A percentile compares a stretch with the other conserved stretches of the same genome.
phyloP scores from a whole-genome alignment of 2,329 filamentous ascomycete species.

The Diplodia sapinea region DNA sequence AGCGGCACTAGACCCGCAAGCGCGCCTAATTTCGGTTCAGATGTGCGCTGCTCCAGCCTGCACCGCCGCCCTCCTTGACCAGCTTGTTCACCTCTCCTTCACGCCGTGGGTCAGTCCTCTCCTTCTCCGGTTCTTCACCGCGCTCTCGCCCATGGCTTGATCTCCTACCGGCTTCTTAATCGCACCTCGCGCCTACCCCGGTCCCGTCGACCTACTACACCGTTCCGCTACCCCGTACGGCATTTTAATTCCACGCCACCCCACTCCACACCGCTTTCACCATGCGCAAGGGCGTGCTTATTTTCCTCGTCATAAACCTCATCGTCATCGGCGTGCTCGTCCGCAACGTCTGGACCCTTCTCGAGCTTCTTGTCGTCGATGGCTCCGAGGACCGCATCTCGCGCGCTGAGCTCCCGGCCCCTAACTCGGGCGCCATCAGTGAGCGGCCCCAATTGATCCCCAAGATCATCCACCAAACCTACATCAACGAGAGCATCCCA shows the following conservation, averaged over 20 bases:
- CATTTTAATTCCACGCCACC: slow-evolving; percentile 21
- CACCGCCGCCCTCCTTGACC: slow-evolving; percentile 31
- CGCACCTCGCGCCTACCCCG: slow-evolving; percentile 14
- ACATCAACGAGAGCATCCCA: slow-evolving; percentile 72
- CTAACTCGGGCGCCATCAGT: slow-evolving; percentile 65
- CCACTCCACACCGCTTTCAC: slow-evolving; percentile 37
- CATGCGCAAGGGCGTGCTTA: slow-evolving; percentile 66
- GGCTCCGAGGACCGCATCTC: slow-evolving; percentile 70
- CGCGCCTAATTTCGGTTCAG: slow-evolving; percentile 29
- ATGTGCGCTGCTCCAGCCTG: slow-evolving; percentile 25
- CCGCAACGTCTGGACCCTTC: slow-evolving; percentile 71
- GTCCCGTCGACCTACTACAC: not conserved
- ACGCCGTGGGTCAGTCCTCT: slow-evolving; percentile 10
- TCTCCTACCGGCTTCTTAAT: slow-evolving; percentile 14
- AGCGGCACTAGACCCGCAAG: slow-evolving; percentile 24
- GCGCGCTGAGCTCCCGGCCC: slow-evolving; percentile 68
- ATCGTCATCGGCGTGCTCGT: slow-evolving; percentile 68
- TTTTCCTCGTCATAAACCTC: slow-evolving; percentile 70
- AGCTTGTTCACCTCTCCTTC: slow-evolving; percentile 25
- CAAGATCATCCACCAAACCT: slow-evolving; percentile 80
- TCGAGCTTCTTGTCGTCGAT: slow-evolving; percentile 72
- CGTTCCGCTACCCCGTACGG: slow-evolving; percentile 19
- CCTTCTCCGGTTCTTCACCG: slow-evolving; percentile 10
- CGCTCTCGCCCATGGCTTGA: slow-evolving; percentile 23
- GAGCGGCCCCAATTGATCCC: slow-evolving; percentile 68